Base-by-base conservation (phyloP, 1,284 basidiomycete genomes). In the Naganishia sp. region DNA sequence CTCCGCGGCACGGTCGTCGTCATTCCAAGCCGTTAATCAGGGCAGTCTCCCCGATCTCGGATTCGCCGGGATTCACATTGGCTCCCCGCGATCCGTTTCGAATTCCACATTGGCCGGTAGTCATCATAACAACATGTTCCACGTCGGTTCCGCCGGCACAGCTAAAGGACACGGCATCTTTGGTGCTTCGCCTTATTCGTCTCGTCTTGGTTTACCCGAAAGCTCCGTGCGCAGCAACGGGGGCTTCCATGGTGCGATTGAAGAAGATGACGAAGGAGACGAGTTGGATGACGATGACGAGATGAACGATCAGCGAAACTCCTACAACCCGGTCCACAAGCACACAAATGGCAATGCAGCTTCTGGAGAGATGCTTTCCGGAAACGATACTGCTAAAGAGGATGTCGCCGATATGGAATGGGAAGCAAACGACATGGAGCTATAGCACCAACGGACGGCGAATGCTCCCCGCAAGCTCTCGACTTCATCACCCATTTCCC, bases 361-460 rank as follows among this genome's bases (percentile, higher is more conserved):
- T 9, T 39, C 36, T 39, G 28, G 44, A 31, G 63, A 65, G 43
- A 64, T 55, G 36, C 43, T 33, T 18, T 18, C 48, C 9, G 54
- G 21, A 23, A 28, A 50, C 10, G 21, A 46, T 2, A 48, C 21
- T 23, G 25, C 44, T 16, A 63, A 45, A 11, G 28, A 52, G 31
- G 63, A 68, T 44, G 64, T 55, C 25, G 67, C 49, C 11, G 64
- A 59, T 44, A 65, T 65, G 59, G 68, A 69, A 31, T 68, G 57
- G 57, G 61, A 57, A 42, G 64, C 67, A 28, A 55, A 64, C 33
- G 67, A 68, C 23, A 69, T 69, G 68, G 68, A 69, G 68, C 63
- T 69, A 52, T 69, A 55, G 55, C 33, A 16, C 44, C 28, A 21
- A 5, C 11, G 11, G 13, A 16, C 28, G 33, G 21, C 49, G 10